Evolutionary conservation across 208 protist species (phyloP), one percentile per base, ranked within the genome.

Genomic region (Leishmania martiniquensis): DNA sequence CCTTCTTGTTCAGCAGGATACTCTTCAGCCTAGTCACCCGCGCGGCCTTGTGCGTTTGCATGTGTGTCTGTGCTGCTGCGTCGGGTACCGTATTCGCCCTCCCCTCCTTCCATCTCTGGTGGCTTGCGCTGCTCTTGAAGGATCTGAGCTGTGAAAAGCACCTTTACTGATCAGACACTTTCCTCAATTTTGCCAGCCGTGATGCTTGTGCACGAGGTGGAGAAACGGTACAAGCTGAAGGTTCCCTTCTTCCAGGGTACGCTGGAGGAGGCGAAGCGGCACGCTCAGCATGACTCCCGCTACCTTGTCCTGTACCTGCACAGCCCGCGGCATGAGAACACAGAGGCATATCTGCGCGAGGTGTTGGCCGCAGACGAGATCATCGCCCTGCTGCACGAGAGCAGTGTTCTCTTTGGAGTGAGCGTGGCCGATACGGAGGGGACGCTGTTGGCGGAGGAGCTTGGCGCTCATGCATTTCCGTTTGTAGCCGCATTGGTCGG

Each of bases 261-360:
- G 22, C 73, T 96, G 44, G 85, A 89, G 44, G 89, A 94, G 68
- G 92, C 91, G 12, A 69, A 77, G 70, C 80, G 82, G n/a, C 59
- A 82, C 44, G 90, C 92, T 17, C 77, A 91, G 71, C 63, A 81
- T 15, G 73, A 77, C 20, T 84, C 74, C 9, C 52, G 84, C 62
- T 96, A 93, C 76, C 77, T 96, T 22, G 72, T 97, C 22, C 62
- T 97, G 6, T 97, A 95, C 72, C 78, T 97, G 9, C 93, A 97
- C 83, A 91, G 85, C 82, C 91, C 90, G 25, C 87, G 72, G 3
- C 91, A 97, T 75, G 91, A 95, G 65, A 76, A 92, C 77, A 95
- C 91, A 15, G 72, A 68, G 17, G 71, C 20, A 10, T 97, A 96
- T 76, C 34, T 97, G 39, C 84, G 66, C 47, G 69, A 89, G 32